Evolutionary conservation across 2,329 filamentous ascomycete species (phyloP).

Genomic region (Mycosphaerelloides madeirae): DNA sequence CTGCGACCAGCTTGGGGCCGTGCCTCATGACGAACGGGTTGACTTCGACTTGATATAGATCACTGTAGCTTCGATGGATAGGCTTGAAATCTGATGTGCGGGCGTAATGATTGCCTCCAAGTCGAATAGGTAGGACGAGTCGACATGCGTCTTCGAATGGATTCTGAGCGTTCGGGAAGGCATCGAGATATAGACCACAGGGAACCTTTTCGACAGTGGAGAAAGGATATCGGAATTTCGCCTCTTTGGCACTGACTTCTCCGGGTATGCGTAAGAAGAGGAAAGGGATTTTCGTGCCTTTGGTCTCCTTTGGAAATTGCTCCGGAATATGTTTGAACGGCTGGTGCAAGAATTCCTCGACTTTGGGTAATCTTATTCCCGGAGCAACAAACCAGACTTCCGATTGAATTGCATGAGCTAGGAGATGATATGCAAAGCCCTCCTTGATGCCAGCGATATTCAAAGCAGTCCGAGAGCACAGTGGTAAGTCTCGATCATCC

Average conservation of each 20-base stretch:
- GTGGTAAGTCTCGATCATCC: slow-evolving; percentile 25
- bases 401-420: slow-evolving; percentile 27
- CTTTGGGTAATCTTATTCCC: slow-evolving; percentile 30
- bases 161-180: slow-evolving; percentile 31
- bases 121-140: slow-evolving; percentile 29
- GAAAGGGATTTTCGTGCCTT: slow-evolving; percentile 32
- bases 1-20: slow-evolving; percentile 30
- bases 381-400: slow-evolving; percentile 32
- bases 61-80: slow-evolving; percentile 28
- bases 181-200: slow-evolving; percentile 34
- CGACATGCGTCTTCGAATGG: slow-evolving; percentile 33
- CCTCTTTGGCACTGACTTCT: slow-evolving; percentile 29
- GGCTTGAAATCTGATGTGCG: slow-evolving; percentile 28
- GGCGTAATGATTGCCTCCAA: slow-evolving; percentile 28
- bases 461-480: slow-evolving; percentile 27
- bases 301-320: slow-evolving; percentile 27
- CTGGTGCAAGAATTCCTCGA: slow-evolving; percentile 32
- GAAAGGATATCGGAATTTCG: slow-evolving; percentile 33
- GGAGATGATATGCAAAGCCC: slow-evolving; percentile 32
- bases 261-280: slow-evolving; percentile 31
- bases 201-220: slow-evolving; percentile 30
- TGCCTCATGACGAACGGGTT: slow-evolving; percentile 33
- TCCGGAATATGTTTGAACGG: slow-evolving; percentile 29
- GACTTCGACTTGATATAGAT: slow-evolving; percentile 31
- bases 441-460: slow-evolving; percentile 27